Evolutionary conservation across 495 filamentous ascomycete species (phyloP), one percentile per base, ranked within the genome.

Genomic region (Tuber aestivum): DNA sequence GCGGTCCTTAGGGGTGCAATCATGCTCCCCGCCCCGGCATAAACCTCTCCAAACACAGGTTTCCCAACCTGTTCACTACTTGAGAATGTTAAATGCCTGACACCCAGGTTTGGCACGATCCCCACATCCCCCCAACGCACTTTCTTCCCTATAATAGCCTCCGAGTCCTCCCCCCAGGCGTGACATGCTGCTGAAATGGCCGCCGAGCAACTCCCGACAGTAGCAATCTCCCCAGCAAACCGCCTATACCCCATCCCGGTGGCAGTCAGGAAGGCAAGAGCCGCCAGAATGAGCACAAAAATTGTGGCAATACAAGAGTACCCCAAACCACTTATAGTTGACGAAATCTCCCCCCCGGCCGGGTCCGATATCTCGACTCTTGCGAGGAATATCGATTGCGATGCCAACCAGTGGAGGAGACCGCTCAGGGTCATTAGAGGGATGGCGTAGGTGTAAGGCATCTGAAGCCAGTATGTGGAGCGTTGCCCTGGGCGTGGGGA

Each of bases 391-490:
- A 50, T 23, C 2, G 45, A 50, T 21, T 50, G 45, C 21, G 20
- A 50, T 5, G 45, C 23, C 1, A 50, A 10, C 86, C 86, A 87
- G 70, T 87, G 86, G 7, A 44, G 45, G 7, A n/a, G n/a, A n/a
- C n/a, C n/a, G n/a, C n/a, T n/a, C n/a, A n/a, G n/a, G n/a, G n/a
- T n/a, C n/a, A n/a, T n/a, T 7, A 87, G 73, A 0, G 85, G 85
- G n/a, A 86, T 38, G 4, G 81, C 81, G 71, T 86, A 87, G 16
- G 83, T 76, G 20, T 85, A 83, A 9, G 86, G 86, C 1, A 87
- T 72, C 5, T 82, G 78, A 27, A 87, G 84, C 72, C 78, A 87
- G 74, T 85, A 86, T 14, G 83, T 84, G 4, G 82, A 80, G 1
- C 84, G 83, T 72, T 87, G 86, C 9, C 61, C 72, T 6, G 83